These are phyloP conservation scores for Aspergillus tamarii DNA, from an alignment of 2,329 filamentous ascomycete species.

Conservation along the genomic window DNA sequence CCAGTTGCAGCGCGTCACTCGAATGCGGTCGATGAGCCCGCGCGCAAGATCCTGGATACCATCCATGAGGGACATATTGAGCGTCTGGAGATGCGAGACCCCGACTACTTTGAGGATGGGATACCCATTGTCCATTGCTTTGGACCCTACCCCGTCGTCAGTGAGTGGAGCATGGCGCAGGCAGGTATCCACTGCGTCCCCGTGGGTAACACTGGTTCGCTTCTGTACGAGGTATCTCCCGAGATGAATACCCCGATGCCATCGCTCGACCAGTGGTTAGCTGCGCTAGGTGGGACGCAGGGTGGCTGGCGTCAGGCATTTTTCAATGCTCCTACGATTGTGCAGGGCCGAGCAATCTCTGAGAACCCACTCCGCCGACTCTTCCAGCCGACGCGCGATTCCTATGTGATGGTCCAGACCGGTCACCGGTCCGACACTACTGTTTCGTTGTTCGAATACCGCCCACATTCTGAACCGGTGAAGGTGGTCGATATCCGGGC, in stretches of 20 bases:
- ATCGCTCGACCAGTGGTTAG: constrained; percentile 10
- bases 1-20: constrained; percentile 92
- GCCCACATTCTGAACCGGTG: not conserved
- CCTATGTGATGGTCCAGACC: constrained; percentile 3
- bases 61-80: constrained; percentile 89
- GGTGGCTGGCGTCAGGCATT: constrained; percentile 7
- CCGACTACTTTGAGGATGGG: constrained; percentile 76
- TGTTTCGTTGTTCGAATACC: not conserved
- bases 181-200: constrained; percentile 55
- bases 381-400: constrained; percentile 2
- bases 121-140: constrained; percentile 96
- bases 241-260: not conserved
- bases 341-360: not conserved
- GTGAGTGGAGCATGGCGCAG: constrained; percentile 67
- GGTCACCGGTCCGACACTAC: not conserved
- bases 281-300: constrained; percentile 5
- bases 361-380: constrained; percentile 5
- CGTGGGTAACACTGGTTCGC: not conserved
- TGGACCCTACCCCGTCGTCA: constrained; percentile 37
- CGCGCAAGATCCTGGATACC: constrained; percentile 90
- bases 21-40: constrained; percentile 85
- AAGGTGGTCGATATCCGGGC: not conserved
- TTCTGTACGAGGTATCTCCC: not conserved
- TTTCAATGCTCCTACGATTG: not conserved
- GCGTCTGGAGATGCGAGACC: constrained; percentile 53